Conservation (phyloP, 106 monocot genomes). For the Dendrobium catenatum region DNA sequence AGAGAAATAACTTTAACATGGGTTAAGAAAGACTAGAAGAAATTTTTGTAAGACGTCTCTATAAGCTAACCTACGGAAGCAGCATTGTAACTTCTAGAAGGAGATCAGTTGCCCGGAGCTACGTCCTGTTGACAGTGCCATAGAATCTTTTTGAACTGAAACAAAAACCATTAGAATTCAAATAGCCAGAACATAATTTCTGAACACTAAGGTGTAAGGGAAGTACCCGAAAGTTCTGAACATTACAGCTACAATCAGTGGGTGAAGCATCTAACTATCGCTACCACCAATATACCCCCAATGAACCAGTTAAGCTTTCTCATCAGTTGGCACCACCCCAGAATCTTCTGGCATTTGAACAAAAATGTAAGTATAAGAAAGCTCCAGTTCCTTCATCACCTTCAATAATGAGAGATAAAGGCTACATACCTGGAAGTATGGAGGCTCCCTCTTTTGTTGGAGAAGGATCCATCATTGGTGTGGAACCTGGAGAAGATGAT, state of each 20-base stretch:
- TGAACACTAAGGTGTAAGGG: neutral
- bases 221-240: neutral
- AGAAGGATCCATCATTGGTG: conserved; percentile 3
- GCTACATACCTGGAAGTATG: neutral
- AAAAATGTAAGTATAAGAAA: neutral
- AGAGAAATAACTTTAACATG: neutral
- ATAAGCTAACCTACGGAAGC: neutral
- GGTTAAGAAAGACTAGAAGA: neutral
- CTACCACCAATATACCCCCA: neutral
- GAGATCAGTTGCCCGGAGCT: neutral
- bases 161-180: conserved; percentile 1
- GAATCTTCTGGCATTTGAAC: neutral
- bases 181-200: neutral
- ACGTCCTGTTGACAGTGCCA: neutral
- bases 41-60: neutral
- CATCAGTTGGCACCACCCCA: neutral
- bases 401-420: neutral
- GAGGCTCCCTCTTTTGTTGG: neutral
- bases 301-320: neutral
- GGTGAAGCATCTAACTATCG: neutral
- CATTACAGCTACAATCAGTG: neutral
- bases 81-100: neutral
- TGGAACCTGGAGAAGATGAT: conserved; percentile 14
- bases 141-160: neutral
- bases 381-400: neutral